Base-by-base conservation (phyloP, 2,329 filamentous ascomycete species). In the Helminthosporium solani region DNA sequence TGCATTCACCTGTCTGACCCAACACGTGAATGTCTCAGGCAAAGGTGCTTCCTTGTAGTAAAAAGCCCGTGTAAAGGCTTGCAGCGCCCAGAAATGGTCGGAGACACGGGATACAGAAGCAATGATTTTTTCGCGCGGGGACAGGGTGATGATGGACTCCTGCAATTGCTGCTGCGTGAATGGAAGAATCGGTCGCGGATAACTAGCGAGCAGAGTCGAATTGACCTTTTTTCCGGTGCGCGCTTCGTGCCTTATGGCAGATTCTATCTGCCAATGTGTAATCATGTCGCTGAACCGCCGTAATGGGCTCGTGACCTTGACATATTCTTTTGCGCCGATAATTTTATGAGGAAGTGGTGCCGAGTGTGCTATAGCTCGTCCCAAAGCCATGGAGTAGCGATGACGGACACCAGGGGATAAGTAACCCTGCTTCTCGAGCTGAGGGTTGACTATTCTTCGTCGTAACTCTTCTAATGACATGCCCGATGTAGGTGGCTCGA, bases 221-320 rank as follows among this genome's bases (percentile, higher is more conserved):
- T 73, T 55, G 19, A 80, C 67, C n/a, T 59, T 70, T 16, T 65
- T 62, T 12, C 75, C 74, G 3, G 72, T 70, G 23, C 66, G 57
- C 9, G 76, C 73, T 64, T 85, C 82, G 50, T 78, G 74, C 9
- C 79, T 78, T 33, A 86, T 56, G 1, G 79, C 81, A 6, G 81
- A 78, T 69, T 85, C 81, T 37, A 84, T 82, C 54, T 86, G 82
- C 75, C 83, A 85, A 60, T 85, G 82, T 9, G 75, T 70, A 36
- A 85, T 72, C 60, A 85, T 74, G 63, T 86, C 83, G 37, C 72
- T 73, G 62, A 79, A 85, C 30, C 82, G 75, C 40, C 83, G 78
- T 18, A 86, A 71, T 1, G 83, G 83, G 57, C 78, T 83, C 0
- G 82, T 85, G 40, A 76, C 75, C 65, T 81, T 83, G 47, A 76